Evolutionary conservation across 208 protist genomes (phyloP), one percentile per base, ranked within the genome.

Genomic region (Trypanosomatidae sp.): DNA sequence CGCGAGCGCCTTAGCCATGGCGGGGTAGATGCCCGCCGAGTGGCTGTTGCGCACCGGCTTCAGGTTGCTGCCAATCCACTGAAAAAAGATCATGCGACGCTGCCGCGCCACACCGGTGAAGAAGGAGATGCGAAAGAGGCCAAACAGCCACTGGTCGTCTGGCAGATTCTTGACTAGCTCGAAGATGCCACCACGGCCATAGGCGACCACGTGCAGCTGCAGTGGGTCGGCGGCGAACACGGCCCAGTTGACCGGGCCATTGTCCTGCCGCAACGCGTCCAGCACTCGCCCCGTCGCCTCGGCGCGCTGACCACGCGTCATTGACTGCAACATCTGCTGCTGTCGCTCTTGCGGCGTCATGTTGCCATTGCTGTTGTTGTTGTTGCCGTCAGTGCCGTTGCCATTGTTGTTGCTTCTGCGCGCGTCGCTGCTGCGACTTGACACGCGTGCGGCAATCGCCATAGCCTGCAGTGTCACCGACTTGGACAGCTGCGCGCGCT

Each of bases 211-310:
- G 19, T 33, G 62, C 13, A 78, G 61, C 24, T 23, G 44, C n/a
- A 54, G 22, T 24, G 68, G 57, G 18, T 88, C 60, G 1, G 76
- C 63, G 26, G 60, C 70, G 28, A 92, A 87, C 13, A 80, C 55
- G 11, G 56, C 75, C 79, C 83, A 92, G 61, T 92, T 88, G 18
- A 92, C 44, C 4, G 71, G 63, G 30, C 79, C 79, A 53, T 80
- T 54, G n/a, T 77, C 60, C 35, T 65, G 43, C 6, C 74, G 71
- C 28, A 92, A 54, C 7, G 71, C 61, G 32, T 69, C 44, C 38
- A 91, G 49, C 4, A 87, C 67, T 1, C 41, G 54, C 23, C 54
- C 43, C 23, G 67, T 66, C 33, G 55, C 43, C 33, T 56, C 44
- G 2, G 42, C 49, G 26, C 39, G 56, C 30, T 62, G 62, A 16